Base-by-base conservation (phyloP, 1,139 yeast genomes). In the Torulaspora globosa region DNA sequence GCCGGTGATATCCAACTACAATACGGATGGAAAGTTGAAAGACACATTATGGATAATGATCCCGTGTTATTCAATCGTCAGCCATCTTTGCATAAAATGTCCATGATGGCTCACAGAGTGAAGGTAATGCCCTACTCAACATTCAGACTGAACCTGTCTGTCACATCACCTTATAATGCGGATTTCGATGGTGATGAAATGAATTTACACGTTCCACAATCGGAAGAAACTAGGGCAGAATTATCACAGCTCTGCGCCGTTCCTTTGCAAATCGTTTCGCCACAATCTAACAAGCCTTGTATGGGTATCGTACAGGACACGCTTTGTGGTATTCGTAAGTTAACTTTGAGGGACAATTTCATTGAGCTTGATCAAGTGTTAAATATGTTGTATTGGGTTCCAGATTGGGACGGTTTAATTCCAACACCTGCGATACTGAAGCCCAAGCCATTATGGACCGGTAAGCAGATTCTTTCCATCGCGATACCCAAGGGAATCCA, bases 151-250 rank as follows among this genome's bases (percentile, higher is more conserved):
- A 94, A 92, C 66, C 74, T 94, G 66, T 92, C 97, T 12, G 98
- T 92, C 42, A 92, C 98, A 0, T 88, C 97, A 12, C 99, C 99
- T 21, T 94, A 94, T 71, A 94, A 94, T 71, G 99, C 99, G 41
- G 99, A 94, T 84, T 94, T 94, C 76, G 99, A 94, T 73, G 99
- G 99, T 75, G 99, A 94, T 70, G 98, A 94, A 72, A 94, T 94
- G 99, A 94, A 94, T 71, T 84, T 94, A 72, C 99, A 94, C 66
- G 99, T 94, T 56, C 99, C 99, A 5, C 99, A 94, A 68, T 87
- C 96, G 6, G 97, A 90, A 55, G 99, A 94, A 70, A 92, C 98
- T 0, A 79, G 97, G 65, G 96, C 98, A 2, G 99, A 94, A 69
- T 74, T 92, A 55, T 84, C 90, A 32, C 95, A 92, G 66, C 79